Evolutionary conservation across 805 yeast genomes (phyloP).

Genomic region (Wickerhamiella qilinensis): DNA sequence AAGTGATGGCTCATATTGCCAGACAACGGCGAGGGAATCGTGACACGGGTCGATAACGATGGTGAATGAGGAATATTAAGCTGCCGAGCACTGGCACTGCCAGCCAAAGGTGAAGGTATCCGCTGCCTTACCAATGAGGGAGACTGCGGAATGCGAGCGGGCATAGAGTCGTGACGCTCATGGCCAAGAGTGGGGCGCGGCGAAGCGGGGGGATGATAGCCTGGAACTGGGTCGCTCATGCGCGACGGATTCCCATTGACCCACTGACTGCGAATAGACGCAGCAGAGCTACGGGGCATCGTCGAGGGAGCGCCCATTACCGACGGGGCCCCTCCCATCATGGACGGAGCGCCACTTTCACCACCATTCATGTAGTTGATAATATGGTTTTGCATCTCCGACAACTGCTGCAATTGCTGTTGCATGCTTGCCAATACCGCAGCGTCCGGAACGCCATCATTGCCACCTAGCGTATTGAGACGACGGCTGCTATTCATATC

Average conservation of each 20-base stretch:
- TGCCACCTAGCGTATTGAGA: no score
- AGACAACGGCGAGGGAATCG: not conserved
- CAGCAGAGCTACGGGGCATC: not conserved
- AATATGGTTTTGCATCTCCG: conserved; percentile 20
- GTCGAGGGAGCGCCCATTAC: not conserved
- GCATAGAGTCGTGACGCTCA: conserved; percentile 2
- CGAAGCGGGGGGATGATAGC: not conserved
- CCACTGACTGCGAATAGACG: not conserved
- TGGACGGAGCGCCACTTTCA: not conserved
- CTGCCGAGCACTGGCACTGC: not conserved
- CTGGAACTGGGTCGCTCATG: not conserved
- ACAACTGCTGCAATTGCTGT: conserved; percentile 20
- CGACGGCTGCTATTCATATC: conserved; percentile 3
- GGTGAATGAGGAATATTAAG: not conserved
- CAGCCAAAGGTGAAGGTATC: not conserved
- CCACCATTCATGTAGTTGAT: conserved; percentile 2
- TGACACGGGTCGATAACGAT: no score
- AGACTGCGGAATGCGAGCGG: not conserved
- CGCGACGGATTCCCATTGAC: not conserved
- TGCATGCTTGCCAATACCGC: conserved; percentile 14
- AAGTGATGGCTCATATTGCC: not conserved
- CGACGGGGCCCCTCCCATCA: not conserved
- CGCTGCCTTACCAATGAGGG: not conserved
- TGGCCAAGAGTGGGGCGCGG: not conserved
- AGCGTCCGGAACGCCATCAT: conserved; percentile 3